Base-by-base conservation (phyloP, 768 basidiomycete species). In the Lentinula sp. region DNA sequence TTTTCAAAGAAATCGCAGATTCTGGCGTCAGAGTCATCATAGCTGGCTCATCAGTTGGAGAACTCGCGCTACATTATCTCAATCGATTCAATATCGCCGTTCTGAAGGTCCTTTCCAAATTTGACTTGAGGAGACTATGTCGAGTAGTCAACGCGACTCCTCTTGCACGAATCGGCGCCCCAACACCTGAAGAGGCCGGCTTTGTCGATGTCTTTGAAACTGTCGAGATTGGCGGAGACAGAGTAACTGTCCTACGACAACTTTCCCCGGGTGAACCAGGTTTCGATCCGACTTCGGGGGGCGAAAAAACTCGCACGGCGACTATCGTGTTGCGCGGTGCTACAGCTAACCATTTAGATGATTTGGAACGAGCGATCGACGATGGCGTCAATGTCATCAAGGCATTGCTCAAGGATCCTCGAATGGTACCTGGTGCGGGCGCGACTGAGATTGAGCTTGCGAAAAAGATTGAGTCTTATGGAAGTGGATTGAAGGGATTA, bases 361-460 rank as follows among this genome's bases (percentile, higher is more conserved):
- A 98, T 72, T 84, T 99, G 37, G 96, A 99, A 73, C 85, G 97
- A 32, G 95, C 96, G 33, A 81, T 99, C 51, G 97, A 98, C 70
- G 95, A 98, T 67, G 97, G 96, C 32, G 94, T 95, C 64, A 95
- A 92, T 74, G 96, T 96, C 46, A 90, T 99, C 76, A 95, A 98
- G 74, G 82, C 90, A 33, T 73, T 99, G 64, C 74, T 99, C 68
- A 95, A 95, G 71, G 96, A 99, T 67, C 80, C 87, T 32, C 78
- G 95, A 50, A 78, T 98, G 61, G 91, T 98, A 1, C 89, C 97
- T 6, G 97, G 97, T 3, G 97, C 95, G 6, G 97, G 96, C 10
- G 93, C 97, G 1, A 85, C 89, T 32, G 97, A 99, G 77, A 79
- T 98, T 48, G 96, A 95, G 77, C 82, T 99, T n/a, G 88, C 91